These are phyloP conservation scores for Pholiota conissans DNA, from an alignment of 768 basidiomycete genomes.

Conservation along the genomic window DNA sequence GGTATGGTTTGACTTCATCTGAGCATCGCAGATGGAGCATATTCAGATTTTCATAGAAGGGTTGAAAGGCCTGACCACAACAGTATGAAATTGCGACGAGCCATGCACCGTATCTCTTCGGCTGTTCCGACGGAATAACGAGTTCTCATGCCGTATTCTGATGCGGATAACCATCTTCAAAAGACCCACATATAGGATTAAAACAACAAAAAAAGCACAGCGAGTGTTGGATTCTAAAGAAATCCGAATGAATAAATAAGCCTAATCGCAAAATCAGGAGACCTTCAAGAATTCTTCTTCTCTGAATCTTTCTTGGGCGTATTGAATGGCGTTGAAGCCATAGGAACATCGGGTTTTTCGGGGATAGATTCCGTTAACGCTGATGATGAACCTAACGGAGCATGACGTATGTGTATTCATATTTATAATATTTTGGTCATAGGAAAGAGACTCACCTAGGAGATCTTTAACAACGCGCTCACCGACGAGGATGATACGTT, in stretches of 20 bases:
- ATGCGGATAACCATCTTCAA: too few species aligned
- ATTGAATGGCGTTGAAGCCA: slow-evolving; percentile 4
- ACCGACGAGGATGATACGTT: slow-evolving; percentile 75
- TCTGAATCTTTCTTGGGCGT: slow-evolving; percentile 1
- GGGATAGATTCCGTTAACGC: neutral
- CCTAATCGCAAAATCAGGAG: neutral
- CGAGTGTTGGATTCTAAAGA: neutral
- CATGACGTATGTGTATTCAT: neutral
- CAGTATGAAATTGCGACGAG: too few species aligned
- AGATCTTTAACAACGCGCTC: slow-evolving; percentile 74
- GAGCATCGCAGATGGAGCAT: too few species aligned
- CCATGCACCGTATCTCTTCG: too few species aligned
- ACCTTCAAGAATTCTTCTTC: neutral
- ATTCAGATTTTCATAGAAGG: too few species aligned
- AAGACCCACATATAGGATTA: neutral
- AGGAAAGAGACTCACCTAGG: slow-evolving; percentile 34
- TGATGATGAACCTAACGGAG: neutral
- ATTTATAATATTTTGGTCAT: neutral
- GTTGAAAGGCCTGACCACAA: too few species aligned
- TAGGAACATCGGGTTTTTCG: neutral
- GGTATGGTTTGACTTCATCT: too few species aligned
- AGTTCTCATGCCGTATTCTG: too few species aligned
- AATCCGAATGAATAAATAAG: neutral
- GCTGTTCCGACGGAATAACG: too few species aligned
- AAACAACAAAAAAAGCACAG: neutral